A percentile compares a stretch with the other conserved stretches of the same genome.
These are phyloP conservation scores for Areca catechu DNA, from an alignment of 176 grass and related monocot species.

Conservation along the genomic window DNA sequence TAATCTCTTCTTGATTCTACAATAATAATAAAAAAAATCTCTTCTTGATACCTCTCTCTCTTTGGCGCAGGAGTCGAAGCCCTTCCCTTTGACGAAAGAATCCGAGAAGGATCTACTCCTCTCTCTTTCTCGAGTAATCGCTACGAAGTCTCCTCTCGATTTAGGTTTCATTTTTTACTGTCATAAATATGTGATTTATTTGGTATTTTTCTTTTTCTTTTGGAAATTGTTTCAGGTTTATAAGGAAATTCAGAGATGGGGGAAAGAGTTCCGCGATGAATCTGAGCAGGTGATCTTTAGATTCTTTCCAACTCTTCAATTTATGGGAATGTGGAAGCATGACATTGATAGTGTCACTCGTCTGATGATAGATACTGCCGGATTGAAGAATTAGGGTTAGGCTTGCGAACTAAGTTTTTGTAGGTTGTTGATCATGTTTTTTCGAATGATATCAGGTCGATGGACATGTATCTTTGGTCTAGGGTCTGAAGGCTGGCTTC, in stretches of 20 bases:
- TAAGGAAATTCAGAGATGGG: constrained; percentile 9
- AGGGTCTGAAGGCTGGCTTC: too few relatives aligned
- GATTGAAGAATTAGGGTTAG: too few relatives aligned
- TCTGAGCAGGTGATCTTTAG: background rate
- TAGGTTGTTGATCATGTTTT: too few relatives aligned
- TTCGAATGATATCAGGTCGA: too few relatives aligned
- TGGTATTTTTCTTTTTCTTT: background rate
- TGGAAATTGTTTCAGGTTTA: constrained; percentile 1
- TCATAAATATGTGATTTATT: background rate
- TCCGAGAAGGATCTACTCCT: constrained; percentile 54
- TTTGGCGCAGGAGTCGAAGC: constrained; percentile 28
- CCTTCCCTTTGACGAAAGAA: constrained; percentile 22
- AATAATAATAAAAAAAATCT: too few relatives aligned
- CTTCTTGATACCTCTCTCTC: constrained; percentile 11
- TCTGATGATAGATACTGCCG: too few relatives aligned
- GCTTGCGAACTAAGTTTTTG: too few relatives aligned
- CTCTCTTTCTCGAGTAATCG: constrained; percentile 36
- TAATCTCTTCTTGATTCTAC: constrained; percentile 5
- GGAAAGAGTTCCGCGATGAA: background rate
- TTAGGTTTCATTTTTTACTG: background rate
- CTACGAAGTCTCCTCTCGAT: background rate
- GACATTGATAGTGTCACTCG: background rate
- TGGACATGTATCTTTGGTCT: too few relatives aligned
- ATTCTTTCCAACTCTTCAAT: background rate
- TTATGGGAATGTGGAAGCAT: background rate